Evolutionary conservation across 225 moss, liverwort and hornwort species (phyloP), one percentile per base, ranked within the genome.

Genomic region (Ulota crispa): DNA sequence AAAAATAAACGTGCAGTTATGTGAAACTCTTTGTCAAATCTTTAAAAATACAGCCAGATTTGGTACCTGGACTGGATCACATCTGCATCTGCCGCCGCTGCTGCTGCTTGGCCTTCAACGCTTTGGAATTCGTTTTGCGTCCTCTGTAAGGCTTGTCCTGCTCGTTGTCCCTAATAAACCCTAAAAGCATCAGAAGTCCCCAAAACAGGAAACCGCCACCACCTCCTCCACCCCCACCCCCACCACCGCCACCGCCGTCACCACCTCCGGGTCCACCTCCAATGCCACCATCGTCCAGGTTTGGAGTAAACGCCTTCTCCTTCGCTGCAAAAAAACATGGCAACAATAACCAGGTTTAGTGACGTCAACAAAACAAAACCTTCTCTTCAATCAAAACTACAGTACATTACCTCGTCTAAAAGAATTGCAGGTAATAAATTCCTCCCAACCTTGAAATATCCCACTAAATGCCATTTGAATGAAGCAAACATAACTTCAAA

Each of bases 151-250:
- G 88, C 62, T 88, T 84, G 0, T 90, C 90, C 32, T 79, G 59
- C 74, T 90, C 88, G 41, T 71, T 88, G 37, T 90, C 90, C 68
- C 88, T 88, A 14, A 90, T 71, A 24, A 90, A 82, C 3, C 90
- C 90, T 84, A 90, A 60, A 80, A 90, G 90, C 90, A 90, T 90
- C 9, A 90, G 60, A 60, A 90, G 73, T 6, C 90, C 90, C 90
- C 88, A 90, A 66, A 88, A 90, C 57, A 90, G 50, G 69, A 90
- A 90, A 36, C 90, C 90, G 0, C 90, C 90, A 21, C 90, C 90
- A 0, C 90, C 90, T 1, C 90, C 88, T 0, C 90, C 90, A 8
- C 90, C 90, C 0, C 90, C 90, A 5, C 90, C 90, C 0, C 90
- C 88, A 0, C 90, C 90, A 5, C 90, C 90, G 0, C 90, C 90